phyloP scores from a whole-genome alignment of 2,329 filamentous ascomycete species.

The Botrytis aclada region DNA sequence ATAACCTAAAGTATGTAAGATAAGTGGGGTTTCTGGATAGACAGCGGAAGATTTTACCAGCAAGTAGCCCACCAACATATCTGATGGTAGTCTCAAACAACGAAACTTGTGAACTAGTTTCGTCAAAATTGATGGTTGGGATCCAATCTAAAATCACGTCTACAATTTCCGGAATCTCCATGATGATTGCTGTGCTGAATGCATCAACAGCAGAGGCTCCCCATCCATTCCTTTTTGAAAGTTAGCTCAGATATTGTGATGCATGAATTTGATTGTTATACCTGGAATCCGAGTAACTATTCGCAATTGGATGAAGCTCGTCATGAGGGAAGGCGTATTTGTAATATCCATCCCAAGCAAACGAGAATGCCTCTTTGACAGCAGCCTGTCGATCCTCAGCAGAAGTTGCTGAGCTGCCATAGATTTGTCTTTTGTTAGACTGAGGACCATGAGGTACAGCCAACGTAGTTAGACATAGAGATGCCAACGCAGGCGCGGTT shows the following conservation, averaged over 20 bases:
- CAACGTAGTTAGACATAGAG: constrained; percentile 22
- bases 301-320: constrained; percentile 66
- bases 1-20: constrained; percentile 46
- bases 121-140: constrained; percentile 65
- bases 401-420: constrained; percentile 17
- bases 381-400: constrained; percentile 48
- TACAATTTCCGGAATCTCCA: constrained; percentile 66
- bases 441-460: constrained; percentile 26
- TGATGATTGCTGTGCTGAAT: constrained; percentile 74
- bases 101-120: constrained; percentile 59
- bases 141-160: constrained; percentile 69
- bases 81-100: constrained; percentile 90
- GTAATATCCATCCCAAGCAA: constrained; percentile 71
- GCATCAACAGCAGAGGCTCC: constrained; percentile 80
- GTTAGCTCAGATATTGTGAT: constrained; percentile 21
- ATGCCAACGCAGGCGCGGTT: constrained; percentile 23
- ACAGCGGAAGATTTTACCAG: constrained; percentile 50
- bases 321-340: constrained; percentile 75
- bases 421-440: constrained; percentile 22
- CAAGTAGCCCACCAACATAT: constrained; percentile 77
- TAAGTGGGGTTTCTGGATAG: not conserved
- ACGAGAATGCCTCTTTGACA: constrained; percentile 66
- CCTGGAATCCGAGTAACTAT: constrained; percentile 66
- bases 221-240: constrained; percentile 67
- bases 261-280: constrained; percentile 40